These are phyloP conservation scores for Hygrophoropsis aurantiaca DNA, from an alignment of 768 basidiomycete species.

Conservation along the genomic window DNA sequence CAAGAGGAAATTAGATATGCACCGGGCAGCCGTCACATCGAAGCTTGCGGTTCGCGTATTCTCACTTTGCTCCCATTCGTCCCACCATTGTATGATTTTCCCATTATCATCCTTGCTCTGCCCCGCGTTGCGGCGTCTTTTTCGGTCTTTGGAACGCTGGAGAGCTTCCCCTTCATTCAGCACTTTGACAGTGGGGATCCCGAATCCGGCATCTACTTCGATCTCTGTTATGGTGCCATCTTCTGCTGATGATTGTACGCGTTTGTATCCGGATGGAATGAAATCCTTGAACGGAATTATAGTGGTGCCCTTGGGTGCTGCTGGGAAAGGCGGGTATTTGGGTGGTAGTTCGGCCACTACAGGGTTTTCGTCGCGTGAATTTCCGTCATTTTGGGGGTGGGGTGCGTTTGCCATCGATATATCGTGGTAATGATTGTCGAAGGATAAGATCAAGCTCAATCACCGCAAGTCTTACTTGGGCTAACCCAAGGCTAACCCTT, in stretches of 20 bases:
- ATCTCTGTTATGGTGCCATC: slow-evolving; percentile 4
- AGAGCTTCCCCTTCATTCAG: slow-evolving; percentile 19
- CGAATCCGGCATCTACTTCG: slow-evolving; percentile 25
- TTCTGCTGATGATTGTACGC: slow-evolving; percentile 5
- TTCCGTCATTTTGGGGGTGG: no score
- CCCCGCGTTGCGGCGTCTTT: slow-evolving; percentile 18
- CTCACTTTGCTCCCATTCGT: slow-evolving; percentile 31
- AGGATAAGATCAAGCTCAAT: no score
- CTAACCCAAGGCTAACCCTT: no score
- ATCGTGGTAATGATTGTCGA: no score
- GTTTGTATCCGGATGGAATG: slow-evolving; percentile 22
- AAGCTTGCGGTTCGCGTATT: slow-evolving; percentile 15
- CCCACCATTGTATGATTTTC: slow-evolving; percentile 28
- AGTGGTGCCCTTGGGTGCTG: slow-evolving; percentile 35
- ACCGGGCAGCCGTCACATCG: no score
- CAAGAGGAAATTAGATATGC: not conserved
- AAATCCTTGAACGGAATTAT: slow-evolving; percentile 47
- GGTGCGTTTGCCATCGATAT: no score
- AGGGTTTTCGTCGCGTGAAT: no score
- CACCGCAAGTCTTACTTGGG: no score
- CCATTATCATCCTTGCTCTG: slow-evolving; percentile 17
- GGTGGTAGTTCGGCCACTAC: not conserved
- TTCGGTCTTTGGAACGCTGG: slow-evolving; percentile 14
- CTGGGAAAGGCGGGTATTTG: slow-evolving; percentile 51
- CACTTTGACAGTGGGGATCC: slow-evolving; percentile 25